Percentiles rank a stretch among this genome's conserved stretches.
Evolutionary conservation across 495 filamentous ascomycete species (phyloP).

Genomic region (Penicillium egyptiacum): DNA sequence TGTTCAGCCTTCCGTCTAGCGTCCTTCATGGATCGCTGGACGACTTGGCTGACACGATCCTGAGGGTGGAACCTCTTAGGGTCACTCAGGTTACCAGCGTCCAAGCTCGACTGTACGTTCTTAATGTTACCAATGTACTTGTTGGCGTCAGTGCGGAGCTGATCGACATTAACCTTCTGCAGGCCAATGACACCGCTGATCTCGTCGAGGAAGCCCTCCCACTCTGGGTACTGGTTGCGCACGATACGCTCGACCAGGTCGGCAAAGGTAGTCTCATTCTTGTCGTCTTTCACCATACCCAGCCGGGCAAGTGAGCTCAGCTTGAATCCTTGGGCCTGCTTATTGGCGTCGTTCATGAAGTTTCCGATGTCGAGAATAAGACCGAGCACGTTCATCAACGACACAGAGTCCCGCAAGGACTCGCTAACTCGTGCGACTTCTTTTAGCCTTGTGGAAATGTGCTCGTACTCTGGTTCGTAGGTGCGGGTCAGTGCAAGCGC

Average conservation of each 20-base stretch:
- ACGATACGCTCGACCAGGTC: constrained; percentile 98
- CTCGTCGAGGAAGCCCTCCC: constrained; percentile 85
- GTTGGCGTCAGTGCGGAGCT: constrained; percentile 83
- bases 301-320: constrained; percentile 90
- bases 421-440: constrained; percentile 85
- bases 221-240: constrained; percentile 91
- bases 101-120: constrained; percentile 87
- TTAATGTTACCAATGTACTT: constrained; percentile 93
- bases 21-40: constrained; percentile 94
- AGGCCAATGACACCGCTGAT: constrained; percentile 74
- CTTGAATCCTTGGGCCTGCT: constrained; percentile 97
- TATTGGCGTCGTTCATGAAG: constrained; percentile 99
- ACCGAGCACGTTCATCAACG: constrained; percentile 92
- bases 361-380: constrained; percentile 97
- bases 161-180: constrained; percentile 97
- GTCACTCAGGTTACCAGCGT: constrained; percentile 92
- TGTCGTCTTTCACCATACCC: constrained; percentile 98
- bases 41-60: constrained; percentile 88
- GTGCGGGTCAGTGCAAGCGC: constrained; percentile 82
- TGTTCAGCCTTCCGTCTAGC: constrained; percentile 94
- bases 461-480: constrained; percentile 87
- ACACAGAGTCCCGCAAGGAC: constrained; percentile 82
- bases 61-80: constrained; percentile 97
- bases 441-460: constrained; percentile 76
- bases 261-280: constrained; percentile 94